A percentile compares a stretch with the other conserved stretches of the same genome.
These are phyloP conservation scores for Epichloe typhina DNA, from an alignment of 2,329 filamentous ascomycete species.

Conservation along the genomic window DNA sequence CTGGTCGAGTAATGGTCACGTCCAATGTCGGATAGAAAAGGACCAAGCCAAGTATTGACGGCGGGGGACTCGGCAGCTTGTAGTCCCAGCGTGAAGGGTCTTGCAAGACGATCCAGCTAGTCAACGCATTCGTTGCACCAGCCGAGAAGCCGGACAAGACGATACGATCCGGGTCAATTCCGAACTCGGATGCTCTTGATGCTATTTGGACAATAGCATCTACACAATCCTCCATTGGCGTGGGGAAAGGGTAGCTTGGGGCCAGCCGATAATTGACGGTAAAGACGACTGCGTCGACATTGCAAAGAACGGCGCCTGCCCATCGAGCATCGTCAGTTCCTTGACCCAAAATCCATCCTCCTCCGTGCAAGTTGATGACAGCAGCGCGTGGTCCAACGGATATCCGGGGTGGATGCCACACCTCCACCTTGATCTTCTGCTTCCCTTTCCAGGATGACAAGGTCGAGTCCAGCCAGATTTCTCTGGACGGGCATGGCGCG, in stretches of 20 bases:
- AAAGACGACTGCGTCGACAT: slow-evolving; percentile 44
- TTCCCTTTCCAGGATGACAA: slow-evolving; percentile 22
- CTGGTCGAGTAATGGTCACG: slow-evolving; percentile 42
- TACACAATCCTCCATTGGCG: slow-evolving; percentile 50
- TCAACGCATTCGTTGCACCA: slow-evolving; percentile 42
- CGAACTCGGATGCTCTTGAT: slow-evolving; percentile 40
- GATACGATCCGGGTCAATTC: slow-evolving; percentile 41
- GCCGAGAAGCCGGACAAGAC: slow-evolving; percentile 52
- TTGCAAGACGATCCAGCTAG: slow-evolving; percentile 32
- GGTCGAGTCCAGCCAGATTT: slow-evolving; percentile 30
- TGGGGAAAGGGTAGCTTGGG: slow-evolving; percentile 50
- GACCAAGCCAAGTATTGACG: slow-evolving; percentile 37
- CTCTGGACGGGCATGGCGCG: slow-evolving; percentile 24
- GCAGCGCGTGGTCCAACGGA: slow-evolving; percentile 31
- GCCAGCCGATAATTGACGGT: slow-evolving; percentile 57
- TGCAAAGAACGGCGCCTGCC: slow-evolving; percentile 37
- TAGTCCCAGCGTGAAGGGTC: slow-evolving; percentile 28
- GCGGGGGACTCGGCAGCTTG: slow-evolving; percentile 23
- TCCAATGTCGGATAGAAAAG: slow-evolving; percentile 52
- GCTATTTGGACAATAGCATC: slow-evolving; percentile 51
- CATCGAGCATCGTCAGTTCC: slow-evolving; percentile 52
- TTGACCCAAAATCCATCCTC: slow-evolving; percentile 51
- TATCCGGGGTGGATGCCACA: slow-evolving; percentile 27
- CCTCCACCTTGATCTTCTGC: slow-evolving; percentile 32
- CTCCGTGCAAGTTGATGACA: slow-evolving; percentile 54